Evolutionary conservation across 2,329 filamentous ascomycete genomes (phyloP).

Genomic region (Trichoderma polysporum): DNA sequence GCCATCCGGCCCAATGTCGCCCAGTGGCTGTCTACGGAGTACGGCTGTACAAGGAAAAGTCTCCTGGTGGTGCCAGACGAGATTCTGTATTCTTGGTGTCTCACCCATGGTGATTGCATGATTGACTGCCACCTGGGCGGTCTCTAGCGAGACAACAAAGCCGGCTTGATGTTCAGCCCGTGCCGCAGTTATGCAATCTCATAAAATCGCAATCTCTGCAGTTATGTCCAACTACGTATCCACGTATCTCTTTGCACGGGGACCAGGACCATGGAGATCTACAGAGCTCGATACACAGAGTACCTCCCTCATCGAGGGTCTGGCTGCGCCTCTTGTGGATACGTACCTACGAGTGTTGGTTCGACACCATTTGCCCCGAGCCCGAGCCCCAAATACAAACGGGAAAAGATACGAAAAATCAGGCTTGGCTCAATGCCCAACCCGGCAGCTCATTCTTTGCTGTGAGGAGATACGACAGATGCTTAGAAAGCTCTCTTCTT

Average conservation of each 20-base stretch:
- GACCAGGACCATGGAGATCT: background rate
- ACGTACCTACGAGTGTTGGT: background rate
- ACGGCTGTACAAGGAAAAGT: constrained; percentile 2
- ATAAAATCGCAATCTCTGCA: background rate
- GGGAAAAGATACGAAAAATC: constrained; percentile 2
- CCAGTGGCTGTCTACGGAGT: background rate
- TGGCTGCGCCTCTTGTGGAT: constrained; percentile 3
- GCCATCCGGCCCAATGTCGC: constrained; percentile 8
- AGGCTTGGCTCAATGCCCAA: constrained; percentile 9
- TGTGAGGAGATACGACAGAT: background rate
- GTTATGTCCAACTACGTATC: background rate
- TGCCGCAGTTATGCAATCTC: background rate
- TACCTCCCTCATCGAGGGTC: background rate
- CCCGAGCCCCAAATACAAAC: background rate
- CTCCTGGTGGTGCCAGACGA: constrained; percentile 11
- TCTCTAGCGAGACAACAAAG: background rate
- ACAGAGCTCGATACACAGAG: constrained; percentile 2
- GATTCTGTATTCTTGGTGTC: background rate
- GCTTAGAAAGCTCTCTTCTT: background rate
- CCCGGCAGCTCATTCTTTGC: background rate
- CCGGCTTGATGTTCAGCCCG: background rate
- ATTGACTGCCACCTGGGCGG: constrained; percentile 15
- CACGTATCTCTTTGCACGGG: background rate
- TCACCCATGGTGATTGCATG: constrained; percentile 5
- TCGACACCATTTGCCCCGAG: background rate